Evolutionary conservation across 2,329 filamentous ascomycete genomes (phyloP), one percentile per base, ranked within the genome.

Genomic region (Sporothrix sp.): DNA sequence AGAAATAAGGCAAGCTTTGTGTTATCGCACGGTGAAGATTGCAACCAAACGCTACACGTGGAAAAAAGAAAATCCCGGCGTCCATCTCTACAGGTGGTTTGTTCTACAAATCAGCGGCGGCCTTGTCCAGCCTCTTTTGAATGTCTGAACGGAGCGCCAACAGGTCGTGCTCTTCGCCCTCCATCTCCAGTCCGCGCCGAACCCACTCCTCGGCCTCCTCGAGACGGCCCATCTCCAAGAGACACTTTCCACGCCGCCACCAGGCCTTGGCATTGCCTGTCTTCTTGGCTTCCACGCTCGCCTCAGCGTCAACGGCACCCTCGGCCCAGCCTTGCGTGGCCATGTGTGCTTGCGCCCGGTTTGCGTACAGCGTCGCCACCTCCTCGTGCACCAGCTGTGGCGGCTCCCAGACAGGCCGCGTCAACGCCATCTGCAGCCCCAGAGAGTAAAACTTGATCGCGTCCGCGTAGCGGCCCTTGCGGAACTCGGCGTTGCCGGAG

Each of bases 181-280:
- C 89, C 64, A 90, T 82, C 71, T 95, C 91, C 52, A 95, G 66
- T 0, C 81, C 89, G 62, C 79, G 76, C 57, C 75, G 76, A 36
- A 95, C 76, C 81, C 89, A 94, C 56, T 83, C 81, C 60, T 74
- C 74, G 1, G 90, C 89, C 78, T 97, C 91, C 50, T 86, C 81
- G 61, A 87, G 69, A 54, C 91, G 69, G 1, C 85, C 85, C 93
- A 97, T 97, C 79, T 98, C 93, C 58, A 84, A 69, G 63, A 97
- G 68, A 63, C 88, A 94, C 70, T 81, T 82, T 9, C 87, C 93
- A 55, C 87, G 75, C 55, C 93, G 75, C 84, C 88, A 96, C 88
- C 91, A 97, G 0, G 83, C 90, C 79, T 97, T 97, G 1, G 87
- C 82, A 66, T 98, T 97, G 35, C 85, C 89, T 37, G 84, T 77